Base-by-base conservation (phyloP, 2,329 filamentous ascomycete species). In the Alternaria infectoria region DNA sequence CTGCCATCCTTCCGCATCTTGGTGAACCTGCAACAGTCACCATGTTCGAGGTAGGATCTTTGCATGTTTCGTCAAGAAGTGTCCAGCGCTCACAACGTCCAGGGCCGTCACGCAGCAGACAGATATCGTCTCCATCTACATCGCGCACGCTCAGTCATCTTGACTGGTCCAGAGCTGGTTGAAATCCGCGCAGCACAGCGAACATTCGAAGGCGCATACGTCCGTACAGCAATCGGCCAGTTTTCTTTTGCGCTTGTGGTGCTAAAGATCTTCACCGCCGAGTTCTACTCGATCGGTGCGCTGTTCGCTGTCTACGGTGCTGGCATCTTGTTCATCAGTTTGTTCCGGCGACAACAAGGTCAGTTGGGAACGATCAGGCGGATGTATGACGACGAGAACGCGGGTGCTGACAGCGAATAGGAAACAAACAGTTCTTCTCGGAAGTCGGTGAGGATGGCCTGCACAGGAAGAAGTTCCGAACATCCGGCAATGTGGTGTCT, bases 201-300 rank as follows among this genome's bases (percentile, higher is more conserved):
- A 58, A 99, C 96, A 2, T 99, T 98, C 74, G 96, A 99, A 81
- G 96, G 96, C 21, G 96, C 96, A 21, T 99, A 98, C 81, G 91
- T 97, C 76, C 92, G 96, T 65, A 99, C 96, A 0, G 94, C 95
- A 3, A 88, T 99, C 19, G 93, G 92, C 4, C 94, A 98, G 76
- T 98, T 98, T 83, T 95, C 92, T 60, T 98, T 99, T 80, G 90
- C 95, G 19, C 89, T 99, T 54, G 90, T 99, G 67, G 92, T 99
- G 56, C 88, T 97, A 70, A 97, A 96, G 83, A 96, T 99, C 80
- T 98, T 99, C 83, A 97, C 93, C 9, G 88, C 90, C 56, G 96
- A 98, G 77, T 98, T 99, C 84, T 98, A 98, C 82, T 89, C 91
- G 70, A 97, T 97, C 67, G 96, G 96, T n/a, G 96, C 96, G 7